These are phyloP conservation scores for Phytopythium ostracodes DNA, from an alignment of 352 stramenopile species.

Conservation along the genomic window DNA sequence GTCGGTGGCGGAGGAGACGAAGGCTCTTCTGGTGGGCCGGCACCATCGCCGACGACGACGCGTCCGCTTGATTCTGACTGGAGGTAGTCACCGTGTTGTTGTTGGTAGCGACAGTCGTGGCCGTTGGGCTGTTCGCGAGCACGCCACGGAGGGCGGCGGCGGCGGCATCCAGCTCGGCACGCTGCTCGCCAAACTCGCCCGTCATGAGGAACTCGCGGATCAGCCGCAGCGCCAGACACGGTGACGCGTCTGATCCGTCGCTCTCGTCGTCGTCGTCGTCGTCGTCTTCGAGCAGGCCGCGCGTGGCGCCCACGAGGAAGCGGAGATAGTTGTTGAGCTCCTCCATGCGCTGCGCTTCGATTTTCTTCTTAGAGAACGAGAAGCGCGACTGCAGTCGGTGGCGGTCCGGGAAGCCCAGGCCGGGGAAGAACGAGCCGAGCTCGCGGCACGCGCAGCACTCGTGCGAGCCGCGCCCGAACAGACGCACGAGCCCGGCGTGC, in stretches of 20 bases:
- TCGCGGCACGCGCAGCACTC: slow-evolving; percentile 44
- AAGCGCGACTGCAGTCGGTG: slow-evolving; percentile 46
- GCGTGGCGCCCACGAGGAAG: slow-evolving; percentile 61
- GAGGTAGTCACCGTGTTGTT: neutral
- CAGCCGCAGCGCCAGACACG: slow-evolving; percentile 39
- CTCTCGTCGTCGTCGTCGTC: slow-evolving; percentile 41
- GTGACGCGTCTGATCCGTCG: neutral
- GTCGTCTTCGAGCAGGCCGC: slow-evolving; percentile 53
- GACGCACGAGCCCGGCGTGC: slow-evolving; percentile 29
- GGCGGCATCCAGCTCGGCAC: slow-evolving; percentile 11
- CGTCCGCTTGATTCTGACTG: neutral
- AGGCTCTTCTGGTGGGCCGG: slow-evolving; percentile 6
- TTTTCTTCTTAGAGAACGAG: slow-evolving; percentile 41
- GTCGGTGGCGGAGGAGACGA: slow-evolving; percentile 16
- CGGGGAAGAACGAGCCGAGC: slow-evolving; percentile 37
- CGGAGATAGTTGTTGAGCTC: slow-evolving; percentile 65
- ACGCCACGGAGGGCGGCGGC: slow-evolving; percentile 7
- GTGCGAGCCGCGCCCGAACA: slow-evolving; percentile 15
- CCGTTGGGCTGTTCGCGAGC: neutral
- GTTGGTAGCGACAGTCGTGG: neutral
- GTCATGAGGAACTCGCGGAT: slow-evolving; percentile 70
- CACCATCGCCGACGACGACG: neutral
- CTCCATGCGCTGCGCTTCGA: slow-evolving; percentile 50
- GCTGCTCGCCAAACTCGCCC: slow-evolving; percentile 33
- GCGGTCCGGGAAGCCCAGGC: slow-evolving; percentile 49